Evolutionary conservation across 441 rosid species (phyloP), one percentile per base, ranked within the genome.

Genomic region (Melastoma candidum): DNA sequence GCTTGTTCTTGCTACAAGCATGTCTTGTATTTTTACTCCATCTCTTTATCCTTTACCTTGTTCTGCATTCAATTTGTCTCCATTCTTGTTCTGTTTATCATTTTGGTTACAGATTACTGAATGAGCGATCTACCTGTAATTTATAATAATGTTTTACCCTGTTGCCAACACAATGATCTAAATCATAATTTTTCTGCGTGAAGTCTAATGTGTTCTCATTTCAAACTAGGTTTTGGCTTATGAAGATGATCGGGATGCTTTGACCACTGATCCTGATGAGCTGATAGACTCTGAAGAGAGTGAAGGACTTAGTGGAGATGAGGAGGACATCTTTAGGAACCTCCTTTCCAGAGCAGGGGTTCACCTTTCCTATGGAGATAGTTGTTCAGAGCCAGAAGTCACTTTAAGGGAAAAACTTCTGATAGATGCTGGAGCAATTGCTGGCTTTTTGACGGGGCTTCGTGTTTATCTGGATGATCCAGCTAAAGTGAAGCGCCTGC

Each of bases 351-450:
- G 82, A 63, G 99, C 96, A 73, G 97, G 99, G 52, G 87, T 94
- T 72, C 97, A 90, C 67, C 86, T 94, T 58, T 74, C 95, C 2
- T 87, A 85, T 63, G 90, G 94, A 57, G 99, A 94, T 68, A 90
- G 85, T 82, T 74, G 79, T 65, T 85, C 96, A 56, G 87, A 87
- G 49, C 97, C 95, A 46, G 92, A 87, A 77, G 97, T 90, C 61
- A 94, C 96, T 26, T 77, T 94, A 56, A 81, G 96, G 57, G 97
- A 90, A 70, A 90, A 87, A 80, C 97, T 90, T 76, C 73, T 90
- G 53, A 94, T 90, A 95, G 99, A 94, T 74, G 99, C 97, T 47
- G 95, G 99, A 48, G 96, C 99, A 10, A 87, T 90, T 69, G 95
- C 97, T 58, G 96, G 97, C 64, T 90, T 94, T 78, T 80, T 90